Evolutionary conservation across 164 flowering plant species (phyloP).

Genomic region (Liquidambar formosana): DNA sequence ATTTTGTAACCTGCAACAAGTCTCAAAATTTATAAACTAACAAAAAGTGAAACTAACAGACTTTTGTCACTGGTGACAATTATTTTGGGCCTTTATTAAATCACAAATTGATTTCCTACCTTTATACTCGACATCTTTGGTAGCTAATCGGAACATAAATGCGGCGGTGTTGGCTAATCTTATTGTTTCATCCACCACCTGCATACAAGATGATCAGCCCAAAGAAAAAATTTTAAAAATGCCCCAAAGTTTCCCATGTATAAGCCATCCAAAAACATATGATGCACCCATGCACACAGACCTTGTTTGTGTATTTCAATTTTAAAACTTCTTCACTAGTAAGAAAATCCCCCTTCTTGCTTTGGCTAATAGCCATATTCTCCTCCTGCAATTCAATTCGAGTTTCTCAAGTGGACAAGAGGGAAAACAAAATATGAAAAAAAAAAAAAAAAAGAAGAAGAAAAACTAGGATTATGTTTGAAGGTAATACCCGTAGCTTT

Average conservation of each 20-base stretch:
- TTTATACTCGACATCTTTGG: slow-evolving; percentile 41
- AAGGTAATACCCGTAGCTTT: slow-evolving; percentile 35
- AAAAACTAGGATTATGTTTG: no score
- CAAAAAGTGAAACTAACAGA: no score
- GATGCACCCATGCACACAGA: no score
- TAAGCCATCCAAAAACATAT: background rate
- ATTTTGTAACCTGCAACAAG: slow-evolving; percentile 46
- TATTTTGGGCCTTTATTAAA: background rate
- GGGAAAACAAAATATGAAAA: no score
- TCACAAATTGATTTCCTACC: slow-evolving; percentile 22
- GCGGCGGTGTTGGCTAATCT: slow-evolving; percentile 53
- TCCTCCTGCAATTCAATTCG: slow-evolving; percentile 37
- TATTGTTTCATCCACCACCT: slow-evolving; percentile 60
- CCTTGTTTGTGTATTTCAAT: slow-evolving; percentile 51
- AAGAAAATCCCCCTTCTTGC: slow-evolving; percentile 33
- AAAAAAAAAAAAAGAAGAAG: no score
- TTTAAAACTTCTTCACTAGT: slow-evolving; percentile 38
- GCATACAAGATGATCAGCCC: background rate
- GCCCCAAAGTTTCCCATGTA: no score
- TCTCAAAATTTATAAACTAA: no score
- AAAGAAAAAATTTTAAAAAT: no score
- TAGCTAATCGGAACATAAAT: slow-evolving; percentile 32
- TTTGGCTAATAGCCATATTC: slow-evolving; percentile 28
- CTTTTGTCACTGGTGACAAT: no score
- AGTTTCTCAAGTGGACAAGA: background rate